Evolutionary conservation across 208 protist genomes (phyloP), one percentile per base, ranked within the genome.

Genomic region (Trypanosoma melophagium): DNA sequence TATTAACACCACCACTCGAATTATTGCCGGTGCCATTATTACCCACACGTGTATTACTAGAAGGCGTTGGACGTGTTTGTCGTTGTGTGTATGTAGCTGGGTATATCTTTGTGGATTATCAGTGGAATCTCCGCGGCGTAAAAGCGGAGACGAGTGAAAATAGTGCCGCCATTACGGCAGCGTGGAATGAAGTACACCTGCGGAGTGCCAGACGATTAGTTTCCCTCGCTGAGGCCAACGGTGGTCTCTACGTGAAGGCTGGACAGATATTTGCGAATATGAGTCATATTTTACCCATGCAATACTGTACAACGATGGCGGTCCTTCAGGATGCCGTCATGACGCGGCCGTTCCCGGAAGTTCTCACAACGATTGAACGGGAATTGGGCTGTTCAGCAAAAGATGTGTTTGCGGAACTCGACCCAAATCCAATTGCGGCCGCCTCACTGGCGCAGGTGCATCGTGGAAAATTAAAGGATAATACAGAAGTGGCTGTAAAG

Each of bases 241-340:
- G 92, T 40, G 96, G 95, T 2, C 86, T 98, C 7, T 98, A 97
- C 80, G 91, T 98, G 5, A 98, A 99, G 76, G 87, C 91, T 8
- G 97, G 94, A 10, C 97, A 99, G 61, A 90, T 97, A 40, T 88
- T 98, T 40, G 87, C 96, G 5, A 96, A 97, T 53, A 84, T 98
- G 79, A 93, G 93, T 62, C 92, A 98, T 58, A 81, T 97, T 22
- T 59, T 98, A 10, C 97, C 97, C 2, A 59, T 69, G 7, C 87
- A 98, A 76, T 98, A 95, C 81, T 92, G 85, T 65, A 71, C 49
- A 22, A 85, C 77, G 24, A 92, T 93, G 88, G 72, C 82, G 9
- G 80, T 81, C 42, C 79, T 96, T 77, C 90, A 96, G 77, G 81
- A 96, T 59, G 75, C 82, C 5, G 90, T 96, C 24, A 65, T 81